phyloP scores from a whole-genome alignment of 352 stramenopile genomes.

The Thalassiosira mediterranea region DNA sequence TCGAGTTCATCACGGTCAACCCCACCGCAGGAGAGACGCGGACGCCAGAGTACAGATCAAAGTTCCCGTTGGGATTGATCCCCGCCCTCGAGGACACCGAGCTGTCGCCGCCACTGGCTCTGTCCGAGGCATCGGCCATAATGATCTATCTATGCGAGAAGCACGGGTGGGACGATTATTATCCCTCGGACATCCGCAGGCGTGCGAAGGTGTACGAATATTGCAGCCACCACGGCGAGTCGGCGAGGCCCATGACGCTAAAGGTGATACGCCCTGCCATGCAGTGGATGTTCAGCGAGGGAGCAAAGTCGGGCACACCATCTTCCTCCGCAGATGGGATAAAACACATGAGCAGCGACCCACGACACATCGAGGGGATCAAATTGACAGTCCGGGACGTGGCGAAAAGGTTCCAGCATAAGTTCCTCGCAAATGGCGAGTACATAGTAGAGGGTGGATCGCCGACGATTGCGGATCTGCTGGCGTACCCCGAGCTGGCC shows the following conservation, averaged over 20 bases:
- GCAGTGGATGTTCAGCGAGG: slow-evolving; percentile 45
- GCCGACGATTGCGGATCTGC: slow-evolving; percentile 58
- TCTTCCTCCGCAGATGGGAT: neutral
- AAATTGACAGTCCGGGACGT: slow-evolving; percentile 21
- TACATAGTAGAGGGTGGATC: slow-evolving; percentile 37
- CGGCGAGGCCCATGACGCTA: slow-evolving; percentile 20
- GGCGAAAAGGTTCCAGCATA: slow-evolving; percentile 21
- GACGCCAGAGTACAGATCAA: neutral
- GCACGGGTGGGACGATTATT: slow-evolving; percentile 37
- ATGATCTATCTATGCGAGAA: slow-evolving; percentile 62
- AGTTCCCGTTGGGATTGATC: slow-evolving; percentile 35
- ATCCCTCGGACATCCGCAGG: slow-evolving; percentile 11
- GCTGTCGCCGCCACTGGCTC: slow-evolving; percentile 1
- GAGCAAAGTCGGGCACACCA: no score
- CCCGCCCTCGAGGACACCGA: slow-evolving; percentile 22
- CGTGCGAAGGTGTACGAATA: slow-evolving; percentile 32
- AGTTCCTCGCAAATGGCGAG: slow-evolving; percentile 10
- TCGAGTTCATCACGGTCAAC: slow-evolving; percentile 41
- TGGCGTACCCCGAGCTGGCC: slow-evolving; percentile 56
- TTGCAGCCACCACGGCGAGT: slow-evolving; percentile 31
- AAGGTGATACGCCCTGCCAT: slow-evolving; percentile 37
- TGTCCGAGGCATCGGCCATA: slow-evolving; percentile 60
- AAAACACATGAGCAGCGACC: slow-evolving; percentile 7
- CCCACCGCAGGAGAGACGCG: neutral
- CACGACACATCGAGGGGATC: slow-evolving; percentile 2